phyloP scores from a whole-genome alignment of 306 rosid genomes.

The Ormosia emarginata region DNA sequence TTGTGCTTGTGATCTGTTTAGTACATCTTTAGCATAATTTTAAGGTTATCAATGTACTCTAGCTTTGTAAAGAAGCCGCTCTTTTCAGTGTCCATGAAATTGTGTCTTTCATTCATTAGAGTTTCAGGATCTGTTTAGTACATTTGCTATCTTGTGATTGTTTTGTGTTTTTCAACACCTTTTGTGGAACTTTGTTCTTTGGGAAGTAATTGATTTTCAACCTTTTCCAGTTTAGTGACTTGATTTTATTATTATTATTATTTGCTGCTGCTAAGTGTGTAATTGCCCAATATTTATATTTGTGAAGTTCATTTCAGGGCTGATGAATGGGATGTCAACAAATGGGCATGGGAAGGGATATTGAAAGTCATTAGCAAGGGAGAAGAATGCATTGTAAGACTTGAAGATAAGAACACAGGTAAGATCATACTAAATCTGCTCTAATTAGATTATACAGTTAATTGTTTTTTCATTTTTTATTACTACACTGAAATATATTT shows the following conservation, averaged over 20 bases:
- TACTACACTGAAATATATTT: slow-evolving; percentile 14
- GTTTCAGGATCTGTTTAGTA: background rate
- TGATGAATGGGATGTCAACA: slow-evolving; percentile 99
- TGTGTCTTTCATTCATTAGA: background rate
- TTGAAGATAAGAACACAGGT: slow-evolving; percentile 91
- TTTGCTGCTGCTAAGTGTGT: background rate
- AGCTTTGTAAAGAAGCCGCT: background rate
- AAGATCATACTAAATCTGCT: slow-evolving; percentile 31
- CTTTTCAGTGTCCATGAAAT: background rate
- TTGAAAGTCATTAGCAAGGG: slow-evolving; percentile 85
- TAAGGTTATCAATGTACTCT: background rate
- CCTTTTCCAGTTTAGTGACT: background rate
- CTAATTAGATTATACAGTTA: background rate
- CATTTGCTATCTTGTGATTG: background rate
- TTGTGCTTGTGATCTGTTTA: slow-evolving; percentile 12
- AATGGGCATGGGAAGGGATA: slow-evolving; percentile 94
- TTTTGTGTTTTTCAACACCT: background rate
- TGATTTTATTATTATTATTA: background rate
- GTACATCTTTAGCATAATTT: slow-evolving; percentile 7
- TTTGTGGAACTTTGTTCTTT: background rate
- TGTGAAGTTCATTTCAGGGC: slow-evolving; percentile 70
- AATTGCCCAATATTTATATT: slow-evolving; percentile 22
- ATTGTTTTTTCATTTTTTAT: background rate
- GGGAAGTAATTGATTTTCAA: slow-evolving; percentile 5
- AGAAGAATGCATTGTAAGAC: slow-evolving; percentile 87